Conservation (phyloP, 2,329 filamentous ascomycete species). For the Alternaria sp. region DNA sequence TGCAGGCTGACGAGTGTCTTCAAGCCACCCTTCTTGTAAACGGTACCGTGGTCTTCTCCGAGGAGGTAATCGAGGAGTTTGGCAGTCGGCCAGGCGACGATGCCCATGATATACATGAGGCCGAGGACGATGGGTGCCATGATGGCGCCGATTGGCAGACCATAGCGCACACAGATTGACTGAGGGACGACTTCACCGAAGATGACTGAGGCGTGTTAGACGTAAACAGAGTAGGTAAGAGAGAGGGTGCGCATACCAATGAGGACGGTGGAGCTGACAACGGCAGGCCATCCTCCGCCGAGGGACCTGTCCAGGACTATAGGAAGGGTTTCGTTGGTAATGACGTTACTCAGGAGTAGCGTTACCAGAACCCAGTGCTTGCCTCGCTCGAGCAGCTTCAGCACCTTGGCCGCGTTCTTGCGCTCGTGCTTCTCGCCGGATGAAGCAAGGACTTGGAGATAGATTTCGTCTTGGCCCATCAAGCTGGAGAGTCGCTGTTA, state of each 20-base stretch:
- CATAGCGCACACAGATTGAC: conserved; percentile 94
- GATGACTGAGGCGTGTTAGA: conserved; percentile 69
- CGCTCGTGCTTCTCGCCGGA: conserved; percentile 85
- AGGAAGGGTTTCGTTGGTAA: conserved; percentile 90
- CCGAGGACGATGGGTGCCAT: conserved; percentile 86
- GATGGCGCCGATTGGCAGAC: conserved; percentile 90
- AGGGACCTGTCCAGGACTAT: conserved; percentile 94
- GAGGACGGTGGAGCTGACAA: conserved; percentile 88
- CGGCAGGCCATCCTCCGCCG: conserved; percentile 91
- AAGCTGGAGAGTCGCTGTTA: conserved; percentile 50
- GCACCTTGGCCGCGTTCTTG: conserved; percentile 81
- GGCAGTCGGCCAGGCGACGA: conserved; percentile 91
- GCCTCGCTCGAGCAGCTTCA: conserved; percentile 79
- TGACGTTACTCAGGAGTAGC: conserved; percentile 90
- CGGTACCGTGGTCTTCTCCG: conserved; percentile 92
- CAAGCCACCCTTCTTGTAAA: conserved; percentile 97
- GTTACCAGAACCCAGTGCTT: conserved; percentile 99
- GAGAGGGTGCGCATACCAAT: conserved; percentile 70
- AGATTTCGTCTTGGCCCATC: conserved; percentile 88
- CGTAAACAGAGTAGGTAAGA: too few species aligned
- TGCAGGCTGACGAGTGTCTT: conserved; percentile 97
- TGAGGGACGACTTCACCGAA: conserved; percentile 97
- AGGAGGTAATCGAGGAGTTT: conserved; percentile 93
- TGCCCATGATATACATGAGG: conserved; percentile 91
- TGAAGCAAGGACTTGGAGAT: conserved; percentile 90